Percentiles rank a stretch among this genome's conserved stretches.
Evolutionary conservation across 164 flowering plant species (phyloP).

Genomic region (Vitis cinerea): DNA sequence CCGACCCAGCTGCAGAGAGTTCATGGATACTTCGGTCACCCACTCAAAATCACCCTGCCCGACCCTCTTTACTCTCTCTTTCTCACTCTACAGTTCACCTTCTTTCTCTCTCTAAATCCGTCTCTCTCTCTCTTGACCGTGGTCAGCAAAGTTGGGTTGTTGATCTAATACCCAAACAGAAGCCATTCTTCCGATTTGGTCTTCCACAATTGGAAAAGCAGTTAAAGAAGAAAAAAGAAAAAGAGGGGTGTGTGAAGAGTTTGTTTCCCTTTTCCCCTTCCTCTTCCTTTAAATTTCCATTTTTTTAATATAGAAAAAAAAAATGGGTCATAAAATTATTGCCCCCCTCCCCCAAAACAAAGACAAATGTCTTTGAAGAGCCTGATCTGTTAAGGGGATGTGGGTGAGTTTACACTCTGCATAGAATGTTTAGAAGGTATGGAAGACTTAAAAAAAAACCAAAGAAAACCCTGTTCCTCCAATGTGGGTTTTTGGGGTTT

Average conservation of each 20-base stretch:
- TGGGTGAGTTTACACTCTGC: not conserved
- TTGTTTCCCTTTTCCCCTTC: slow-evolving; percentile 6
- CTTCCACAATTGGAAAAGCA: slow-evolving; percentile 16
- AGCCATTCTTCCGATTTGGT: slow-evolving; percentile 22
- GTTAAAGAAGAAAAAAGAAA: slow-evolving; percentile 10
- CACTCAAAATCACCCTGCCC: slow-evolving; percentile 9
- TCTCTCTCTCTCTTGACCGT: slow-evolving; percentile 19
- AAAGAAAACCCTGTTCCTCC: not conserved
- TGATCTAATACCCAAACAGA: slow-evolving; percentile 20
- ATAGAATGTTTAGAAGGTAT: not conserved
- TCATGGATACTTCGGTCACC: slow-evolving; percentile 14
- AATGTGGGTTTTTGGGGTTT: slow-evolving; percentile 13
- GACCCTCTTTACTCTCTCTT: not conserved
- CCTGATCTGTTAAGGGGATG: too few relatives aligned
- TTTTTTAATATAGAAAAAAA: not conserved
- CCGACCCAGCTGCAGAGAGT: slow-evolving; percentile 15
- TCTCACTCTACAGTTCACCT: not conserved
- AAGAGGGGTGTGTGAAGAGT: not conserved
- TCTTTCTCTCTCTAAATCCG: slow-evolving; percentile 6
- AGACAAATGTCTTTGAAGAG: too few relatives aligned
- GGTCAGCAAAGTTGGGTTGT: slow-evolving; percentile 32
- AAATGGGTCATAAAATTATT: too few relatives aligned
- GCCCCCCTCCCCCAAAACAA: too few relatives aligned
- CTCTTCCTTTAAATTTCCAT: not conserved
- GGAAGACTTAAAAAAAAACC: not conserved